Conservation (phyloP, 129 eudicot genomes). For the Tagetes erecta region DNA sequence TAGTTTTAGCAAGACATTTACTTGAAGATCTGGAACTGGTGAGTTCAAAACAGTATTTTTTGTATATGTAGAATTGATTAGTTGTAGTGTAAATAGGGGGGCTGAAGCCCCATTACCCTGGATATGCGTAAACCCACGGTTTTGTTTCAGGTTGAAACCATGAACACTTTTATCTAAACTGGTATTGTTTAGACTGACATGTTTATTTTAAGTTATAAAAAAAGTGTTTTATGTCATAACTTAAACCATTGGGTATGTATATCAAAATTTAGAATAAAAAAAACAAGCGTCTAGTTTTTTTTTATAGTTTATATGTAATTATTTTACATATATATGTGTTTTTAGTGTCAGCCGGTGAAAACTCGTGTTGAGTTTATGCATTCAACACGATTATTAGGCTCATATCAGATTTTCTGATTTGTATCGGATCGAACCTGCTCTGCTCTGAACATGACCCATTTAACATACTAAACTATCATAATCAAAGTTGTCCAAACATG, state of each 20-base stretch:
- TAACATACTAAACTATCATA: background rate
- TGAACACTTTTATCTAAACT: too few species aligned
- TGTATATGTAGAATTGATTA: background rate
- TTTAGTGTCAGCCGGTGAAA: too few species aligned
- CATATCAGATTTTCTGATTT: background rate
- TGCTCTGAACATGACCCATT: background rate
- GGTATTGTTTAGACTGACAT: too few species aligned
- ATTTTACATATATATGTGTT: background rate
- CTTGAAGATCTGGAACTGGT: background rate
- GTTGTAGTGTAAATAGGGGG: background rate
- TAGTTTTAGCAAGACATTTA: background rate
- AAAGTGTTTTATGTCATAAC: background rate
- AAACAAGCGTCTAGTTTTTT: too few species aligned
- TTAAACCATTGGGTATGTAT: too few species aligned
- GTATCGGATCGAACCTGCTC: background rate
- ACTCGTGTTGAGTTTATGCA: too few species aligned
- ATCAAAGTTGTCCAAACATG: background rate
- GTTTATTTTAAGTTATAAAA: too few species aligned
- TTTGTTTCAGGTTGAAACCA: too few species aligned
- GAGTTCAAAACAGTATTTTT: background rate
- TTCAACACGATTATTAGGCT: background rate
- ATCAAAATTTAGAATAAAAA: background rate
- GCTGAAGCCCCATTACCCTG: background rate
- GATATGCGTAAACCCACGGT: background rate
- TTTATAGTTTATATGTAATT: too few species aligned